Evolutionary conservation across 495 filamentous ascomycete genomes (phyloP).

Genomic region (Aspergillus funiculosus): DNA sequence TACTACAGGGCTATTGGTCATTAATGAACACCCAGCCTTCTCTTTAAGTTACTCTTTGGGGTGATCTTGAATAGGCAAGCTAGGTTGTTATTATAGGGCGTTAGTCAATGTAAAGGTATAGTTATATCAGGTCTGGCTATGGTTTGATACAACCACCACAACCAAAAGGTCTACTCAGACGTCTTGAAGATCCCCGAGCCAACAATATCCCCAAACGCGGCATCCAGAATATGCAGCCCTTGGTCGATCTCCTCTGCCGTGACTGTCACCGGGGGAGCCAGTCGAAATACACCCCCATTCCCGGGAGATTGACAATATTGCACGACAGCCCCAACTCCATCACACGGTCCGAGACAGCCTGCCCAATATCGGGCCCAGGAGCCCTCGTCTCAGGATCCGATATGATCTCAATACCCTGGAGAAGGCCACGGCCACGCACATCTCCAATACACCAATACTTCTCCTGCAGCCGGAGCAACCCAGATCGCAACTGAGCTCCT

Average conservation of each 20-base stretch:
- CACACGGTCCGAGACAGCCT: slow-evolving; percentile 37
- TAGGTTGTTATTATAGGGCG: too few species aligned
- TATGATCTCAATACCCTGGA: slow-evolving; percentile 52
- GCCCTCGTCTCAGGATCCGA: slow-evolving; percentile 36
- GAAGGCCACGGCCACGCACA: slow-evolving; percentile 48
- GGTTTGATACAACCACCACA: too few species aligned
- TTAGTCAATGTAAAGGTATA: too few species aligned
- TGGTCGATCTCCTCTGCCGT: slow-evolving; percentile 44
- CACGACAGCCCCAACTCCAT: slow-evolving; percentile 48
- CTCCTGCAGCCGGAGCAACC: slow-evolving; percentile 35
- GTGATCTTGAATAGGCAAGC: too few species aligned
- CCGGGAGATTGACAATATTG: slow-evolving; percentile 45
- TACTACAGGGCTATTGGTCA: too few species aligned
- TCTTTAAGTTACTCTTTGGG: too few species aligned
- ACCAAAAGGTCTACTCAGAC: too few species aligned
- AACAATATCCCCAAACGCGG: slow-evolving; percentile 36
- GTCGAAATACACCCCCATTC: slow-evolving; percentile 52
- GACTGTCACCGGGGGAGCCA: slow-evolving; percentile 54
- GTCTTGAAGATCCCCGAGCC: too few species aligned
- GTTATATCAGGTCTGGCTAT: too few species aligned
- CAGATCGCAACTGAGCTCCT: slow-evolving; percentile 37
- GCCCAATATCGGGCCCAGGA: slow-evolving; percentile 42
- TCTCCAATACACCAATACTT: slow-evolving; percentile 53
- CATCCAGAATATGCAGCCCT: slow-evolving; percentile 43
- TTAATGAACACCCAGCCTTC: too few species aligned